Evolutionary conservation across 768 basidiomycete genomes (phyloP).

Genomic region (Trametes elegans): DNA sequence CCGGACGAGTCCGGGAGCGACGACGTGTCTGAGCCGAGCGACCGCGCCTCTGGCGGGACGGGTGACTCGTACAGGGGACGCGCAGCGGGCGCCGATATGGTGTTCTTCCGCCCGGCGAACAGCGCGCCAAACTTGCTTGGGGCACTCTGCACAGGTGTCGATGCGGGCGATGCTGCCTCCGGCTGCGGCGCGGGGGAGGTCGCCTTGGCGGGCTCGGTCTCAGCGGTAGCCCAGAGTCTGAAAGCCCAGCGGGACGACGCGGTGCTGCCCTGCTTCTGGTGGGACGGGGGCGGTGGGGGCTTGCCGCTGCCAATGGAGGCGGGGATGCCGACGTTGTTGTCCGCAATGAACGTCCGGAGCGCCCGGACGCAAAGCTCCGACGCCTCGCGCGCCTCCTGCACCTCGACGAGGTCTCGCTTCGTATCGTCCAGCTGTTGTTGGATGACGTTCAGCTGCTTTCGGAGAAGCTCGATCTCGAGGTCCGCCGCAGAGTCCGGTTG

Average conservation of each 20-base stretch:
- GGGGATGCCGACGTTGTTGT: constrained; percentile 59
- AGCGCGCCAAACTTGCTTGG: constrained; percentile 69
- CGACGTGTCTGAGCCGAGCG: constrained; percentile 57
- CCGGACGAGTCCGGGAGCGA: constrained; percentile 47
- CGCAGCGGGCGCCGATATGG: constrained; percentile 43
- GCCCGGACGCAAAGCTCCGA: constrained; percentile 83
- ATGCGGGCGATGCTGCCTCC: constrained; percentile 24
- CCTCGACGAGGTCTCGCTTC: constrained; percentile 68
- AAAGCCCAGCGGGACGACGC: constrained; percentile 65
- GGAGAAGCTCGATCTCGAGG: constrained; percentile 46
- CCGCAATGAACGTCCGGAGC: constrained; percentile 77
- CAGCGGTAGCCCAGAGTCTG: constrained; percentile 56
- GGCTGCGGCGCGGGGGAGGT: constrained; percentile 11
- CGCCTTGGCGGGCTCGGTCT: constrained; percentile 3
- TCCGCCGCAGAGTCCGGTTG: constrained; percentile 29
- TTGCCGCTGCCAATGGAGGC: constrained; percentile 17
- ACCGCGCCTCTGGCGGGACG: constrained; percentile 38
- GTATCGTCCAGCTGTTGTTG: constrained; percentile 61
- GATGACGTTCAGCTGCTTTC: constrained; percentile 54
- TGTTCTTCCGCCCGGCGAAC: constrained; percentile 57
- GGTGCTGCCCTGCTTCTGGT: constrained; percentile 20
- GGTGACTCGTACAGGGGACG: constrained; percentile 28
- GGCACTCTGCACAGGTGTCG: constrained; percentile 31
- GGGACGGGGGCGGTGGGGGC: constrained; percentile 15
- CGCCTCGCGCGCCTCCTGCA: constrained; percentile 82